These are phyloP conservation scores for Russula sp. DNA, from an alignment of 768 basidiomycete genomes.

Conservation along the genomic window DNA sequence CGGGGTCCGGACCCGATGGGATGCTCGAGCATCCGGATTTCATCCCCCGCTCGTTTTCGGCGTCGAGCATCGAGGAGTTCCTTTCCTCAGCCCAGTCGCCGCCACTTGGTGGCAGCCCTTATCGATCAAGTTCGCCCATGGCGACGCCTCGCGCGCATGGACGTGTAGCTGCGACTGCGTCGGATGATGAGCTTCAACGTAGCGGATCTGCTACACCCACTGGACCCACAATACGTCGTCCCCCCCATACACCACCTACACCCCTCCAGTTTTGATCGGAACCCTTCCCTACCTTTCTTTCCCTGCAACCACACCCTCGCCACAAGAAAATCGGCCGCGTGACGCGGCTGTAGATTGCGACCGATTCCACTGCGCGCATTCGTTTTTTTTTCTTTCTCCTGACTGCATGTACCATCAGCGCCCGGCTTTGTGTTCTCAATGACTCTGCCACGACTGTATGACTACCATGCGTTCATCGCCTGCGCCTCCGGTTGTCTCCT, in stretches of 20 bases:
- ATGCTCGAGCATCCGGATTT: slow-evolving; percentile 26
- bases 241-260: slow-evolving; percentile 8
- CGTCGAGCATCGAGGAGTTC: slow-evolving; percentile 50
- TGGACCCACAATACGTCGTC: slow-evolving; percentile 1
- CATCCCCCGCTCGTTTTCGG: slow-evolving; percentile 42
- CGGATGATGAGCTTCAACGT: slow-evolving; percentile 20
- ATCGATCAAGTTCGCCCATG: slow-evolving; percentile 7
- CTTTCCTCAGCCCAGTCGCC: slow-evolving; percentile 29
- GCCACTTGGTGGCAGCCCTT: slow-evolving; percentile 7
- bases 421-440: slow-evolving; percentile 6
- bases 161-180: slow-evolving; percentile 2
- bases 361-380: neutral
- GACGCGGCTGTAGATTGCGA: slow-evolving; percentile 7
- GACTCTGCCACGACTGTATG: slow-evolving; percentile 21
- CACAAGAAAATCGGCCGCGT: slow-evolving; percentile 11
- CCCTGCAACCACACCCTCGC: neutral
- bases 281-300: neutral
- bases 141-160: slow-evolving; percentile 17
- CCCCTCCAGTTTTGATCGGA: slow-evolving; percentile 11
- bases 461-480: slow-evolving; percentile 1
- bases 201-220: slow-evolving; percentile 22
- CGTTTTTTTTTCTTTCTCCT: neutral
- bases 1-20: slow-evolving; percentile 39
- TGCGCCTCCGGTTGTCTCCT: neutral
- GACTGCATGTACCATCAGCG: slow-evolving; percentile 13